A percentile compares a stretch with the other conserved stretches of the same genome.
phyloP scores from a whole-genome alignment of 106 monocot species.

The Acorus calamus region DNA sequence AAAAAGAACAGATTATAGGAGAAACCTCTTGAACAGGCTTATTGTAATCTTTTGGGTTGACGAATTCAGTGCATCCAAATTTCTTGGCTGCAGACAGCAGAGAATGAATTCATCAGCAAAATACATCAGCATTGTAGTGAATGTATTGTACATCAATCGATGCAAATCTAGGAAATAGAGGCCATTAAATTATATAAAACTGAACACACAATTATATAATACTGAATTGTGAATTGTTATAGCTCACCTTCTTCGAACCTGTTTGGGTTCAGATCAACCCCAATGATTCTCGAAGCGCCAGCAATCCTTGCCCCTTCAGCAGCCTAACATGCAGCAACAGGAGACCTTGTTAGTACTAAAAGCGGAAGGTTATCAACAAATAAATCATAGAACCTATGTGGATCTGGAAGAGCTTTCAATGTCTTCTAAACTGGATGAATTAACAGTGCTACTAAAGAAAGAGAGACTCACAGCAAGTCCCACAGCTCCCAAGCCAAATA shows the following conservation, averaged over 20 bases:
- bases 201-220: too few species aligned
- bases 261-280: slow-evolving; percentile 50
- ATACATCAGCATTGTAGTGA: not conserved
- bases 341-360: not conserved
- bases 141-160: too few species aligned
- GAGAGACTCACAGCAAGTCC: slow-evolving; percentile 39
- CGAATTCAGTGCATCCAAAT: slow-evolving; percentile 66
- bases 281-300: slow-evolving; percentile 68
- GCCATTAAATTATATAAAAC: too few species aligned
- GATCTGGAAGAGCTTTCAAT: too few species aligned
- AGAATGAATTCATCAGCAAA: not conserved
- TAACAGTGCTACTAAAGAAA: too few species aligned
- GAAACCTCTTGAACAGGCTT: slow-evolving; percentile 82
- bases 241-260: slow-evolving; percentile 33
- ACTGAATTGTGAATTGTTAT: too few species aligned
- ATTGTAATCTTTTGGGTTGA: slow-evolving; percentile 51
- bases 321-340: slow-evolving; percentile 19
- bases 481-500: slow-evolving; percentile 46
- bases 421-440: too few species aligned
- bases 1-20: not conserved
- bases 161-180: too few species aligned
- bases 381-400: not conserved
- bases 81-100: slow-evolving; percentile 43
- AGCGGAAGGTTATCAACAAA: not conserved
- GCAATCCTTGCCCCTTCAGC: slow-evolving; percentile 60